Base-by-base conservation (phyloP, 352 stramenopile genomes). In the Globisporangium paddicum region DNA sequence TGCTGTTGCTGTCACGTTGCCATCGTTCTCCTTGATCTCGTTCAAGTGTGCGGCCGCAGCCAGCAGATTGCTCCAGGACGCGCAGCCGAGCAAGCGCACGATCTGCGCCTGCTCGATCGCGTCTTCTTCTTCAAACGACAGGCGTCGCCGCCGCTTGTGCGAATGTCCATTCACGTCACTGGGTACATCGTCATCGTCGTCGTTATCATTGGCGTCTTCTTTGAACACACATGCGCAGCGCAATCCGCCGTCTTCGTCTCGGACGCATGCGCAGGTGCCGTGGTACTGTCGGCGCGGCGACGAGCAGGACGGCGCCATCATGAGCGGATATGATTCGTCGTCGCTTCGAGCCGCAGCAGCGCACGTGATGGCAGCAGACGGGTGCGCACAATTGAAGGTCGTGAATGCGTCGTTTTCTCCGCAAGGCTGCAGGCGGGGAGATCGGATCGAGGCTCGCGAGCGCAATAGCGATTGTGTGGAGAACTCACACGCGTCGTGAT, bases 41-140 rank as follows among this genome's bases (percentile, higher is more conserved):
- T 21, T 13, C 5, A 47, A 18, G 14, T 2, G 19, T 8, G 19
- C 13, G 9, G 26, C 25, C 10, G 26, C 21, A 6, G 21, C 37
- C 5, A 63, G 19, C 47, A 49, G 26, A 11, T 52, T 52, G 46
- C 46, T 23, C 46, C 46, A 52, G 14, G 46, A 37, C 11, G 49
- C 56, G 16, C 56, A 63, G 37, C 56, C 56, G 4, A 63, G 47
- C 13, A 63, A 16, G 1, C 47, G 32, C 19, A 26, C 26, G 21
- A 57, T 18, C 2, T 35, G 56, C 37, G 25, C 56, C 23, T 49
- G 54, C 1, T 57, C 56, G 1, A n/a, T 32, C 34, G 56, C 25
- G 23, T 34, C n/a, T 50, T 50, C 37, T 26, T 35, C 38, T 25
- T 58, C 16, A 10, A 23, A 5, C 16, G 26, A 52, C 25, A 52